Evolutionary conservation across 1,284 basidiomycete genomes (phyloP), one percentile per base, ranked within the genome.

Genomic region (Puccinia novopanici): DNA sequence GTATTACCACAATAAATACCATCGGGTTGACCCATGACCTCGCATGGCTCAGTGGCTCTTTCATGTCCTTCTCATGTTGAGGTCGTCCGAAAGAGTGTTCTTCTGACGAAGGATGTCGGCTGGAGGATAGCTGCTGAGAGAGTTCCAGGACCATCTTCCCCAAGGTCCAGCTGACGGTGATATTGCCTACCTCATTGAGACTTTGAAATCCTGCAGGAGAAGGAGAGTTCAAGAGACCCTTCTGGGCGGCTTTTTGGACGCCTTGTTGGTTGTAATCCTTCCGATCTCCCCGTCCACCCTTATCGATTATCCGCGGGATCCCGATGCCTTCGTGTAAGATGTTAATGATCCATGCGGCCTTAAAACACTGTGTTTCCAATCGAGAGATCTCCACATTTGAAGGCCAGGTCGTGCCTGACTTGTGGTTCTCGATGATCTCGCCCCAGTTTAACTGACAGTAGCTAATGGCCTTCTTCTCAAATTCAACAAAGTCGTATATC

Each of bases 121-220:
- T 30, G 19, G 77, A 59, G 24, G 75, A 48, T 30, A 57, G n/a
- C 22, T 48, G 63, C 50, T 79, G 52, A 15, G 77, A 79, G 13
- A 96, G 96, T 87, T 98, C 96, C 52, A 98, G 89, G 0, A 99
- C 94, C 91, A 98, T 98, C 86, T 98, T 98, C 65, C 97, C 96
- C 42, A 99, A 88, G 3, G 96, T 98, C 96, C 96, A 99, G 83
- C 91, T 94, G 84, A 99, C 95, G 50, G 94, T 93, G 74, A 97
- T 93, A 83, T 93, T 93, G 42, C 91, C 91, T 50, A 99, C 92
- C 50, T 91, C 90, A 85, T 98, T 95, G 87, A 97, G 88, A 72
- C 92, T 94, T 87, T 98, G 97, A 87, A 99, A 94, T 67, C 90
- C 87, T 37, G 34, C 34, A 34, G 92, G 91, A 82, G 88, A 84